Base-by-base conservation (phyloP, 495 filamentous ascomycete genomes). In the Lasiosphaeria hispida region DNA sequence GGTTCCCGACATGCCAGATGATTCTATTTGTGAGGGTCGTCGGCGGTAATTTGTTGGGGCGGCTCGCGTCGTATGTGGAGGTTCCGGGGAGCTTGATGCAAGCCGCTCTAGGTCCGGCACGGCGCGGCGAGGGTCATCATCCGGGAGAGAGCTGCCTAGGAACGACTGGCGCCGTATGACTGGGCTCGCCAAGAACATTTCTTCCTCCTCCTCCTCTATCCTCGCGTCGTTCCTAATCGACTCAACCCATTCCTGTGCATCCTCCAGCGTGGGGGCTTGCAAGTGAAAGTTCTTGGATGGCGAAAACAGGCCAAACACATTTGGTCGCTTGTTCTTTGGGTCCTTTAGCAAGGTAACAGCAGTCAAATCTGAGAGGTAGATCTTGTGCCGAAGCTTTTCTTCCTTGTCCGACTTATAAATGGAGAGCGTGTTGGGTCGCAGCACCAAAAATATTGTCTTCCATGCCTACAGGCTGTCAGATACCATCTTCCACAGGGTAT, bases 351-450 rank as follows among this genome's bases (percentile, higher is more conserved):
- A 80, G 0, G 92, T 89, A 35, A 96, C 89, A 4, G 93, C 93
- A 4, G 92, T 96, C 55, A 97, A 80, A 57, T 98, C 94, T 36
- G 90, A 89, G 43, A 97, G 83, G 65, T 83, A 85, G 59, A 98
- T 84, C 63, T 95, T 92, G 63, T 91, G 87, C 19, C 90, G 86
- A 7, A 98, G 83, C 68, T 93, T 91, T 63, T 87, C 89, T 67
- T 96, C 91, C 64, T 90, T 87, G 53, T 91, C 84, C 62, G 92
- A 87, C 68, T 94, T 93, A 84, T 98, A 98, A 59, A 96, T 91
- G 37, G 91, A 97, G 18, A 97, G 82, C n/a, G 90, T 80, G 66
- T 96, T 96, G 1, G 93, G 92, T 47, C 94, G 88, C 34, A 98
- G 85, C 40, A 97, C 93, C 30, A 98, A 80, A 71, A 90, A 92